phyloP scores from a whole-genome alignment of 2,329 filamentous ascomycete genomes.

The Aspergillus udagawae region DNA sequence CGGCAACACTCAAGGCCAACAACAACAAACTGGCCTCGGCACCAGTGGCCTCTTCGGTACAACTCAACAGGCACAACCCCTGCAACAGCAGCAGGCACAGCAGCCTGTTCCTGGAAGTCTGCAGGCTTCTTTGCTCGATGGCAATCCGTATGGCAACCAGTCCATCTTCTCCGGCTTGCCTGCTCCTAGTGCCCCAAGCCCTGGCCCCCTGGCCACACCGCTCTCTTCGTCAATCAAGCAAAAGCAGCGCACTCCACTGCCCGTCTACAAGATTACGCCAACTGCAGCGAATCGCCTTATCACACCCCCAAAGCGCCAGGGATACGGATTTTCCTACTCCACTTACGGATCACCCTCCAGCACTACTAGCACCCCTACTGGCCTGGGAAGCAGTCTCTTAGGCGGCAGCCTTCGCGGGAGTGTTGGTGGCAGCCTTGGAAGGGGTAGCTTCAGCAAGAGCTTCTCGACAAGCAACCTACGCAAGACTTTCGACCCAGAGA shows the following conservation, averaged over 20 bases:
- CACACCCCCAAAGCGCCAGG: slow-evolving; percentile 75
- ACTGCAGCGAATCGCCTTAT: slow-evolving; percentile 72
- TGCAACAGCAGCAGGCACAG: slow-evolving; percentile 45
- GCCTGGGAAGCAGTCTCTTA: slow-evolving; percentile 62
- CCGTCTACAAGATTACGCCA: slow-evolving; percentile 83
- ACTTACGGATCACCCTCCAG: slow-evolving; percentile 80
- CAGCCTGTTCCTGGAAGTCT: slow-evolving; percentile 48
- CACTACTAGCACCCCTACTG: slow-evolving; percentile 64
- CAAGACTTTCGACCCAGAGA: slow-evolving; percentile 70
- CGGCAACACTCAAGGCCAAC: slow-evolving; percentile 42
- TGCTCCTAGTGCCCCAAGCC: slow-evolving; percentile 61
- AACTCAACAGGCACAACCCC: slow-evolving; percentile 51
- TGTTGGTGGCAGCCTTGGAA: slow-evolving; percentile 55
- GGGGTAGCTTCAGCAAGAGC: slow-evolving; percentile 72
- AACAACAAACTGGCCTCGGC: slow-evolving; percentile 29
- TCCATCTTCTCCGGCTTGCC: slow-evolving; percentile 75
- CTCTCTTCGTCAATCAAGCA: slow-evolving; percentile 71
- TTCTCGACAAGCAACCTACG: slow-evolving; percentile 83
- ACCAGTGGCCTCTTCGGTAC: slow-evolving; percentile 51
- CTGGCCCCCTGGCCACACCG: slow-evolving; percentile 88
- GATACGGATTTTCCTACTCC: slow-evolving; percentile 90
- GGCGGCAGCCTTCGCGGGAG: slow-evolving; percentile 36
- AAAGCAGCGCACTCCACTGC: slow-evolving; percentile 74
- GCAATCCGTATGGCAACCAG: slow-evolving; percentile 85
- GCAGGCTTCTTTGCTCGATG: slow-evolving; percentile 74